Base-by-base conservation (phyloP, 73 alveolate genomes). In the Tetrahymena thermophila region DNA sequence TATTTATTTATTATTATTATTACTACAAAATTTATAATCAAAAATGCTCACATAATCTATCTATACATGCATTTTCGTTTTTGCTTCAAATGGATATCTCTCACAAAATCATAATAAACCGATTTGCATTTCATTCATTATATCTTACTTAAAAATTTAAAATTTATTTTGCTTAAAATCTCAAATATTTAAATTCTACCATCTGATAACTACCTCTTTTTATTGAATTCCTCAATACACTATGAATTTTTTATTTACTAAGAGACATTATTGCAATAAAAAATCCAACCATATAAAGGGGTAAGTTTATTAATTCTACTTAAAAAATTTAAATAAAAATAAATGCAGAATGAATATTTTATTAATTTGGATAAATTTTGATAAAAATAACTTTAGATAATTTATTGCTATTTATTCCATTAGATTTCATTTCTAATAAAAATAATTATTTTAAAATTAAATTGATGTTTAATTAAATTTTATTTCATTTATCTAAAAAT, bases 1-100 rank as follows among this genome's bases (percentile, higher is more conserved):
- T 50, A 50, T 50, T 50, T 50, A 40, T 40, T 40, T 40, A 40
- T 40, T 7, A 40, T 21, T 50, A 50, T 19, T 14, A 50, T 50
- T 50, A 50, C 0, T 50, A 50, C 31, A 11, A 50, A 50, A 50
- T 50, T 50, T 50, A 50, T 50, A 50, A 50, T 50, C 23, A 50
- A 50, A 50, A 50, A 50, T 21, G 23, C 83, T 50, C 83, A 14
- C 83, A 50, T 31, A 2, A 19, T 31, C 5, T 0, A 19, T 31
- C 5, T 0, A 71, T 28, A 19, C 17, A 71, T 71, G 37, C 89
- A 71, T 23, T 71, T 71, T 71, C 40, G 37, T 71, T 71, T 71
- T 71, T 71, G 89, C 89, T 71, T 71, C 89, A 71, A 71, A 71
- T 71, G 89, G 89, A 71, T 71, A 71, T 71, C 89, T n/a, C n/a